Evolutionary conservation across 305 asterid genomes (phyloP).

Genomic region (Fraxinus ornus): DNA sequence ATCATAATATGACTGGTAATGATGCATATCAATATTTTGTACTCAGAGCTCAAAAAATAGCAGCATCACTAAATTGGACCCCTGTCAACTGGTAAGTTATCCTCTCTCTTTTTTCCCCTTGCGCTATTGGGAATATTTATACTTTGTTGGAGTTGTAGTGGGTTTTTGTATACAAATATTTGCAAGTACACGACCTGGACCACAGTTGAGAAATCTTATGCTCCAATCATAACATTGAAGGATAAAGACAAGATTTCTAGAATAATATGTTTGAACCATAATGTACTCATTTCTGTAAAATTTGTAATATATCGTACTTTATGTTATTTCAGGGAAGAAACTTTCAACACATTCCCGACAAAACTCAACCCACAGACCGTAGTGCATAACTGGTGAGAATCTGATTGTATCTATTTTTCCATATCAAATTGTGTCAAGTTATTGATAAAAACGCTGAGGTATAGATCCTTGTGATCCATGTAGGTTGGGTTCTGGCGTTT

Average conservation of each 20-base stretch:
- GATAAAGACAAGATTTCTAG: background rate
- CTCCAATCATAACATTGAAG: background rate
- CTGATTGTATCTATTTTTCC: conserved; percentile 18
- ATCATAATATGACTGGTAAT: conserved; percentile 68
- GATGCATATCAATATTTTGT: conserved; percentile 89
- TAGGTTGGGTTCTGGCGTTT: conserved; percentile 84
- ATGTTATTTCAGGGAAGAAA: conserved; percentile 74
- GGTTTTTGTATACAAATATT: background rate
- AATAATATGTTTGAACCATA: background rate
- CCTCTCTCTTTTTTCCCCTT: background rate
- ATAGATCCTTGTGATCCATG: conserved; percentile 20
- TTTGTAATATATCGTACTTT: conserved; percentile 16
- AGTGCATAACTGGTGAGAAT: conserved; percentile 82
- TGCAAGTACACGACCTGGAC: background rate
- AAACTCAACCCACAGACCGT: conserved; percentile 76
- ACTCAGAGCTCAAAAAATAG: conserved; percentile 91
- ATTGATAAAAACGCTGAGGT: conserved; percentile 5
- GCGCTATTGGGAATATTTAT: background rate
- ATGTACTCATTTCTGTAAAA: background rate
- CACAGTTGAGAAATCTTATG: background rate
- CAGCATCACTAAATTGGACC: conserved; percentile 66
- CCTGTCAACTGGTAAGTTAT: conserved; percentile 85
- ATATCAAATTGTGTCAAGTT: conserved; percentile 7
- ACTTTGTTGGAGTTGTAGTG: background rate
- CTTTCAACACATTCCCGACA: conserved; percentile 68